Evolutionary conservation across 306 rosid genomes (phyloP), one percentile per base, ranked within the genome.

Genomic region (Cajanus cajan): DNA sequence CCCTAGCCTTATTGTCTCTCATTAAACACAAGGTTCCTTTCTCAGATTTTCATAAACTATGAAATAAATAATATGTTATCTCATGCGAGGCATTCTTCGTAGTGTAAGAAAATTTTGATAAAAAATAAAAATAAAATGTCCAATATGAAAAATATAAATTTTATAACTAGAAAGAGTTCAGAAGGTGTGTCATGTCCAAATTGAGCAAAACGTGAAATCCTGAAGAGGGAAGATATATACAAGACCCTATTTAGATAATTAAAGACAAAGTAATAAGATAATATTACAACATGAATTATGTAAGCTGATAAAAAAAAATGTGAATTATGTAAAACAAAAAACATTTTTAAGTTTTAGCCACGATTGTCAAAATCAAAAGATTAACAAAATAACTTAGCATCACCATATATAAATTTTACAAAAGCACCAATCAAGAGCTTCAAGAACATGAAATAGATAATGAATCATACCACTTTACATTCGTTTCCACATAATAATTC

Each of bases 401-500:
- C 40, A 51, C 67, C 47, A 41, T 54, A 22, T n/a, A n/a, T 41
- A 68, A 18, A 36, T 37, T 39, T 73, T 28, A 28, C 71, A 80
- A n/a, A n/a, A 10, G 51, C 18, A 50, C 33, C 12, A 6, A 15
- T 45, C 31, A 68, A 71, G 31, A 61, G n/a, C n/a, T 37, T 51
- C 41, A 55, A 37, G 55, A 75, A 44, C 36, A 16, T 75, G 66
- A 31, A 79, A 14, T 2, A 10, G 16, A 75, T 24, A 36, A 28
- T 28, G 31, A 21, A 28, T 15, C 18, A 51, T 76, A 93, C 96
- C 97, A 85, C 86, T 83, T 69, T 71, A 68, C 97, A 93, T 62
- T 70, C 83, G 78, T 76, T 82, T 66, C 89, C 91, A 54, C 97
- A 93, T 71, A 90, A n/a, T n/a, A n/a, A 48, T 37, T 77, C 57